phyloP scores from a whole-genome alignment of 805 yeast genomes.

The Priceomyces medius region DNA sequence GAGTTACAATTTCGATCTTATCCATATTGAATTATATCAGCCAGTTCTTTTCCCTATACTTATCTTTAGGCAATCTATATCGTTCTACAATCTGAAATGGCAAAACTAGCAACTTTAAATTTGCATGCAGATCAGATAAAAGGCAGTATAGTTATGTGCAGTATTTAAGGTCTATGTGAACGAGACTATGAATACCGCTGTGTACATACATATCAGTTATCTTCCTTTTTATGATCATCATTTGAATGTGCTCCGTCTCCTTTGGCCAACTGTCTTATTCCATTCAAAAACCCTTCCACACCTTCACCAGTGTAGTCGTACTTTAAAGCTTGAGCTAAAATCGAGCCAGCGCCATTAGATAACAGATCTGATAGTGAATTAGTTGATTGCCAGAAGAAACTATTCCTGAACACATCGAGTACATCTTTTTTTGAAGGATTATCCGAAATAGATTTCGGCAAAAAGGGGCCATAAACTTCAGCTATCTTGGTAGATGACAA shows the following conservation, averaged over 20 bases:
- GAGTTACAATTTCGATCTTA: constrained; percentile 23
- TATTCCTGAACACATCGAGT: constrained; percentile 44
- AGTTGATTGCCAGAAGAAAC: constrained; percentile 47
- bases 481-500: constrained; percentile 35
- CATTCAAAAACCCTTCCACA: constrained; percentile 46
- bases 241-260: constrained; percentile 8
- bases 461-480: constrained; percentile 30
- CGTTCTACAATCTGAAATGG: too few relatives aligned
- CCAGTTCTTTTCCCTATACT: too few relatives aligned
- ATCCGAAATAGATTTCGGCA: constrained; percentile 43
- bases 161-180: too few relatives aligned
- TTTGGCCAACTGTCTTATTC: constrained; percentile 32
- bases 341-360: constrained; percentile 44
- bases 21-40: constrained; percentile 8
- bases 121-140: neutral
- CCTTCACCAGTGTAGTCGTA: constrained; percentile 57
- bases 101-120: neutral
- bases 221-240: neutral
- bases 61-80: too few relatives aligned
- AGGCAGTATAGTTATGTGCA: neutral
- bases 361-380: constrained; percentile 44
- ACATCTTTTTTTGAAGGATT: constrained; percentile 36
- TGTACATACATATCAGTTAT: neutral
- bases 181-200: too few relatives aligned
- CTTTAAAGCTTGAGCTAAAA: constrained; percentile 50